Evolutionary conservation across 768 basidiomycete genomes (phyloP).

Genomic region (Mycena albidolilacea): DNA sequence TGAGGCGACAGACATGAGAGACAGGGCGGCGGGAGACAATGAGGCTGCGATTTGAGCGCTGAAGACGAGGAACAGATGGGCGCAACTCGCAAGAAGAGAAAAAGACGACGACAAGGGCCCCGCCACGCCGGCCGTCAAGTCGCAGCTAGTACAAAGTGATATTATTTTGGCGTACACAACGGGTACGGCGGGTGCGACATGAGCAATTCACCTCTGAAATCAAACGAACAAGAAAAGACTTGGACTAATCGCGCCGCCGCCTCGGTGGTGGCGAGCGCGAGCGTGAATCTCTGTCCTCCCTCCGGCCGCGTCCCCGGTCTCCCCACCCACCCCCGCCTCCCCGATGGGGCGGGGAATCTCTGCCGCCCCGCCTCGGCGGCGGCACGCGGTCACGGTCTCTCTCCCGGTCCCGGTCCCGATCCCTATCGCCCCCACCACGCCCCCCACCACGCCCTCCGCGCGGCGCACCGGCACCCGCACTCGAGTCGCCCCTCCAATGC

Average conservation of each 20-base stretch:
- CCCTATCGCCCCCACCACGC: conserved; percentile 42
- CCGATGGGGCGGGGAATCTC: conserved; percentile 36
- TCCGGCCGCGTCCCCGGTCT: conserved; percentile 34
- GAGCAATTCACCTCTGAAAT: neutral
- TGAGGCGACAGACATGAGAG: too few relatives aligned
- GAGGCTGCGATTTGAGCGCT: too few relatives aligned
- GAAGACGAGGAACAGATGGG: too few relatives aligned
- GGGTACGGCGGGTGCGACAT: neutral
- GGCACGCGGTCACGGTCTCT: conserved; percentile 49
- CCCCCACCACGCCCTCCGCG: conserved; percentile 44
- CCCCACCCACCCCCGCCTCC: conserved; percentile 37
- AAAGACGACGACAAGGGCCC: too few relatives aligned
- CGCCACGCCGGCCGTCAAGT: too few relatives aligned
- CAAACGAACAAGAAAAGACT: neutral
- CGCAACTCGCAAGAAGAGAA: too few relatives aligned
- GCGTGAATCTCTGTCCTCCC: conserved; percentile 35
- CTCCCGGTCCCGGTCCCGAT: conserved; percentile 35
- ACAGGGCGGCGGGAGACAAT: too few relatives aligned
- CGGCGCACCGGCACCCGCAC: conserved; percentile 29
- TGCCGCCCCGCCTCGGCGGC: conserved; percentile 27
- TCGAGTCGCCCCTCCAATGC: conserved; percentile 37
- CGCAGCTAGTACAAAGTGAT: neutral
- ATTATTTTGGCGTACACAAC: conserved; percentile 13
- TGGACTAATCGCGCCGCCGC: conserved; percentile 32
- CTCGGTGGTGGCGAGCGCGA: conserved; percentile 34